A percentile compares a stretch with the other conserved stretches of the same genome.
Conservation (phyloP, 345 rosid genomes). For the Eucalyptus pauciflora region DNA sequence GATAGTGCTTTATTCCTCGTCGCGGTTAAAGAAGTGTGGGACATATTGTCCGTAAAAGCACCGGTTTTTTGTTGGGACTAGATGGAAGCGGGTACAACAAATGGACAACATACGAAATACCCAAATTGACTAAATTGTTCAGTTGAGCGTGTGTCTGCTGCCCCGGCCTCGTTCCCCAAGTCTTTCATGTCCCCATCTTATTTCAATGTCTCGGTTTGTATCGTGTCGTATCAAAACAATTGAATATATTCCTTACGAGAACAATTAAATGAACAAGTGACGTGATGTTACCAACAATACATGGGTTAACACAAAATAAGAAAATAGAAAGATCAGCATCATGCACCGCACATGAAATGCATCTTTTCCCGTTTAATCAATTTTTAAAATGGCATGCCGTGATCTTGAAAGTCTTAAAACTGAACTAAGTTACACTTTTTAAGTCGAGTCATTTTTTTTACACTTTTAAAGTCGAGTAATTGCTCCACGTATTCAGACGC, state of each 20-base stretch:
- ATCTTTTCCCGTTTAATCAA: neutral
- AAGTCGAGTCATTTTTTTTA: neutral
- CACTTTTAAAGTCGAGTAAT: too few species aligned
- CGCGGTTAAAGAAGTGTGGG: neutral
- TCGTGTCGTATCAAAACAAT: neutral
- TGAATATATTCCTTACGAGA: too few species aligned
- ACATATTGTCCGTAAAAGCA: neutral
- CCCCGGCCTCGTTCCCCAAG: neutral
- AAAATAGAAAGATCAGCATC: neutral
- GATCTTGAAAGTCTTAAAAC: fast-evolving
- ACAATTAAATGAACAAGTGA: neutral
- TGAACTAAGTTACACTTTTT: neutral
- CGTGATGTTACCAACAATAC: neutral
- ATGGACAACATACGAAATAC: neutral
- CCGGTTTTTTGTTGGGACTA: neutral
- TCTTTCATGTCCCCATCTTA: neutral
- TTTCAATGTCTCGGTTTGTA: neutral
- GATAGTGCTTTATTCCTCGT: neutral
- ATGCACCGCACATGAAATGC: neutral
- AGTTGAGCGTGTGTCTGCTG: neutral
- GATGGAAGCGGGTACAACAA: neutral
- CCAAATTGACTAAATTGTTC: neutral
- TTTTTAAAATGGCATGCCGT: neutral
- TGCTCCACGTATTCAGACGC: neutral
- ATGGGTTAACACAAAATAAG: neutral